These are phyloP conservation scores for Phyllosticta citrichinensis DNA, from an alignment of 2,329 filamentous ascomycete genomes.

Conservation along the genomic window DNA sequence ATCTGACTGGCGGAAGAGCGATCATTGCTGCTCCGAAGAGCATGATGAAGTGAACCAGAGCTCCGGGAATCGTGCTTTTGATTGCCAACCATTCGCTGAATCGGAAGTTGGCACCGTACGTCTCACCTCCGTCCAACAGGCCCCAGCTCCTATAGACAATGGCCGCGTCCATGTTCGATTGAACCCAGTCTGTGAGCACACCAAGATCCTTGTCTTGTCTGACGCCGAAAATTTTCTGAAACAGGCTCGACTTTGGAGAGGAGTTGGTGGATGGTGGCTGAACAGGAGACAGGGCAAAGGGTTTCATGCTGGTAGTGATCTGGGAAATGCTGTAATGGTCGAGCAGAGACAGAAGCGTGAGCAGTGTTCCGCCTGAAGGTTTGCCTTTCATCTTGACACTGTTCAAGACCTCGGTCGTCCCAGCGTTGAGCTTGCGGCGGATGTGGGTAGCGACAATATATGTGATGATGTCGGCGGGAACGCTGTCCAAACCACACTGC, in stretches of 20 bases:
- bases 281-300: conserved; percentile 42
- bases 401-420: conserved; percentile 42
- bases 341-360: conserved; percentile 52
- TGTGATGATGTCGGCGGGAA: conserved; percentile 49
- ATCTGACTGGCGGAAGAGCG: conserved; percentile 45
- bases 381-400: conserved; percentile 43
- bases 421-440: conserved; percentile 40
- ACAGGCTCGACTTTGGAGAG: conserved; percentile 22
- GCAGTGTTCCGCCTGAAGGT: conserved; percentile 49
- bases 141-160: conserved; percentile 53
- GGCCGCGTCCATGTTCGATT: conserved; percentile 43
- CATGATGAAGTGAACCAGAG: conserved; percentile 40
- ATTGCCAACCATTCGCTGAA: conserved; percentile 48
- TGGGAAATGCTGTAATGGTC: conserved; percentile 38
- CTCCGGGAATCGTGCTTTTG: conserved; percentile 37
- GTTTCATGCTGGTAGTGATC: conserved; percentile 37
- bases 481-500: conserved; percentile 51
- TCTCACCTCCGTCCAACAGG: conserved; percentile 30
- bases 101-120: conserved; percentile 48
- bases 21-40: conserved; percentile 34
- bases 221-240: conserved; percentile 40
- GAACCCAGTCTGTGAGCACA: conserved; percentile 44
- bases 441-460: conserved; percentile 44
- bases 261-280: conserved; percentile 26
- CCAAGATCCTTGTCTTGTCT: conserved; percentile 47